Percentiles rank a stretch among this genome's conserved stretches.
These are phyloP conservation scores for Diaporthe amygdali DNA, from an alignment of 2,329 filamentous ascomycete genomes.

Conservation along the genomic window DNA sequence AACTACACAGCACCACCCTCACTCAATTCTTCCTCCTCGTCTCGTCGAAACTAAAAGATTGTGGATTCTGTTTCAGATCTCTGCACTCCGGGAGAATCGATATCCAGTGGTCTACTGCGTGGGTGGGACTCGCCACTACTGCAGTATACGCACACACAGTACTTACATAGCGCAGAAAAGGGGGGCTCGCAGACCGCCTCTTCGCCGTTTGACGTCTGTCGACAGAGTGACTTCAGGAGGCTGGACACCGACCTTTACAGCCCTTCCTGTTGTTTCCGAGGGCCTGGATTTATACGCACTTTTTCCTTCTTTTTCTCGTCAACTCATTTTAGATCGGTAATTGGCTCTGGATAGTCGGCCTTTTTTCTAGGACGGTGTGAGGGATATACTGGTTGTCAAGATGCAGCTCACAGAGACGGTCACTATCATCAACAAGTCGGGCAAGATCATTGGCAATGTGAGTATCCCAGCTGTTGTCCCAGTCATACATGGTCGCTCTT, in stretches of 20 bases:
- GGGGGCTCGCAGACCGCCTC: conserved; percentile 17
- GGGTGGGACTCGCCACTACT: not conserved
- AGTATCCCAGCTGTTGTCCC: conserved; percentile 38
- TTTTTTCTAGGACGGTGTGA: not conserved
- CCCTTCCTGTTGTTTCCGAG: not conserved
- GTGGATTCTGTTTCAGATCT: conserved; percentile 1
- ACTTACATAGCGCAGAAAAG: not conserved
- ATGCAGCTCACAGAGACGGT: conserved; percentile 71
- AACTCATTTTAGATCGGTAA: not conserved
- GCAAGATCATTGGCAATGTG: conserved; percentile 89
- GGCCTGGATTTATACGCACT: not conserved
- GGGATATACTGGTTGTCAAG: conserved; percentile 25
- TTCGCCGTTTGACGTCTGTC: not conserved
- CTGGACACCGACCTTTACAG: not conserved
- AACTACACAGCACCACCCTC: not conserved
- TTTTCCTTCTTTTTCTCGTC: not conserved
- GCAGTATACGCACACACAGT: not conserved
- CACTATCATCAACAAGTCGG: conserved; percentile 88
- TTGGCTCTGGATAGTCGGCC: not conserved
- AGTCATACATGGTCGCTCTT: not conserved
- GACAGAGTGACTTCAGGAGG: conserved; percentile 2
- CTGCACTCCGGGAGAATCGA: not conserved
- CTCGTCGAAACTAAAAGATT: not conserved
- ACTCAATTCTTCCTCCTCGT: not conserved
- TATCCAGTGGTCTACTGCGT: not conserved